These are phyloP conservation scores for Huiozyma sinensis DNA, from an alignment of 805 yeast genomes.

Conservation along the genomic window DNA sequence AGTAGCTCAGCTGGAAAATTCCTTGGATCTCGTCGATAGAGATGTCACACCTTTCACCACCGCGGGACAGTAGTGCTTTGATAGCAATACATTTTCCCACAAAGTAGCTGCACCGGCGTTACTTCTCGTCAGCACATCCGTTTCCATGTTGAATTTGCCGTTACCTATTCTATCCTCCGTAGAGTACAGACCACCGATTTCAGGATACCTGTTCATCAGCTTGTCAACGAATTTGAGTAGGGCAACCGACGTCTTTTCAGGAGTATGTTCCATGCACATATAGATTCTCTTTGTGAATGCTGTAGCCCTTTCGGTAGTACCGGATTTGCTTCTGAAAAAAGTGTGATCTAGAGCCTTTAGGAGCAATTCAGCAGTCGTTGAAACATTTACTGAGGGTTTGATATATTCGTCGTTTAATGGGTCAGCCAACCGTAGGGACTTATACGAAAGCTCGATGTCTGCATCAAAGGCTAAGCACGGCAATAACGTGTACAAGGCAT, in stretches of 20 bases:
- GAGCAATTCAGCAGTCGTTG: slow-evolving; percentile 80
- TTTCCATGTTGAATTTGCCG: slow-evolving; percentile 61
- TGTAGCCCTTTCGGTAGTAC: slow-evolving; percentile 53
- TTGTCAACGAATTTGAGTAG: slow-evolving; percentile 68
- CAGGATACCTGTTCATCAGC: slow-evolving; percentile 59
- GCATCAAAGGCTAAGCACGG: slow-evolving; percentile 65
- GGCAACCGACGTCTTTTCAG: slow-evolving; percentile 81
- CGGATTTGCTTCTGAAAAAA: slow-evolving; percentile 66
- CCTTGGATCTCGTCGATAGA: slow-evolving; percentile 29
- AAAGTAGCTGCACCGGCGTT: slow-evolving; percentile 83
- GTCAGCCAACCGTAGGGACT: slow-evolving; percentile 69
- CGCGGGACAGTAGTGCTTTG: slow-evolving; percentile 73
- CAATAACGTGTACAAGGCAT: slow-evolving; percentile 58
- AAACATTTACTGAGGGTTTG: slow-evolving; percentile 70
- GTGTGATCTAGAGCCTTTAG: slow-evolving; percentile 68
- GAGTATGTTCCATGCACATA: slow-evolving; percentile 56
- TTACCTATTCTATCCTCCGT: slow-evolving; percentile 84
- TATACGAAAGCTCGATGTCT: slow-evolving; percentile 78
- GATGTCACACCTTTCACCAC: slow-evolving; percentile 57
- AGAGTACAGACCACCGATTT: slow-evolving; percentile 63
- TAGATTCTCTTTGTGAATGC: slow-evolving; percentile 80
- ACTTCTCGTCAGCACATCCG: slow-evolving; percentile 57
- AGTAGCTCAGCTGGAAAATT: slow-evolving; percentile 7
- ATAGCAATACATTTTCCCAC: slow-evolving; percentile 77
- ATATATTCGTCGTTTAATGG: slow-evolving; percentile 42